Conservation (phyloP, 2,329 filamentous ascomycete species). For the Drechslerella dactyloides region DNA sequence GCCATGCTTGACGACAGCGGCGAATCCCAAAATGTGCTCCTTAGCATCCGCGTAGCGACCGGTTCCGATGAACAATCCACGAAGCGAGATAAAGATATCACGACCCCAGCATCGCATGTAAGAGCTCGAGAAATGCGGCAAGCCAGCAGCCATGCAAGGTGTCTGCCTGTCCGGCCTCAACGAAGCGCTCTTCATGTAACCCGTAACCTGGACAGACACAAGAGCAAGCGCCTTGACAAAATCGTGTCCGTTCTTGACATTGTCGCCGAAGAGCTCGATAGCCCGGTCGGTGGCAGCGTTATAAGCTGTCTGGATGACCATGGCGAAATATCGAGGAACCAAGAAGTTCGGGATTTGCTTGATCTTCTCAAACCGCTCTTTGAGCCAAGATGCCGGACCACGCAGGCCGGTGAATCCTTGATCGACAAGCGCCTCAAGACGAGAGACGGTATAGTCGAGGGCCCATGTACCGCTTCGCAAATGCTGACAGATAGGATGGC, state of each 20-base stretch:
- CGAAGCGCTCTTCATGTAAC: constrained; percentile 83
- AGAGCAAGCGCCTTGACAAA: constrained; percentile 88
- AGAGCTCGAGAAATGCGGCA: constrained; percentile 90
- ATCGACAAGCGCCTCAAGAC: constrained; percentile 73
- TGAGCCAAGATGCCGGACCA: constrained; percentile 77
- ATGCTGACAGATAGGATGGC: constrained; percentile 91
- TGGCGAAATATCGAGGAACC: constrained; percentile 88
- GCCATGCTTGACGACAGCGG: constrained; percentile 93
- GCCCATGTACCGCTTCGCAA: constrained; percentile 91
- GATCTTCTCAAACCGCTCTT: constrained; percentile 83
- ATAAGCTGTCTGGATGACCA: constrained; percentile 87
- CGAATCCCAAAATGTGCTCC: constrained; percentile 93
- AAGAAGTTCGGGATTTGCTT: constrained; percentile 85
- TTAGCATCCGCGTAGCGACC: constrained; percentile 86
- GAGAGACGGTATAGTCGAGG: constrained; percentile 81
- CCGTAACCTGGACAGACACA: constrained; percentile 90
- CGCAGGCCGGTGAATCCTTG: constrained; percentile 69
- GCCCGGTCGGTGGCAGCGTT: constrained; percentile 78
- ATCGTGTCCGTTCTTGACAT: constrained; percentile 79
- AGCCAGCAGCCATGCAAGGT: constrained; percentile 84
- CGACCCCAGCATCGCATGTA: constrained; percentile 98
- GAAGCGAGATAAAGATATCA: constrained; percentile 93
- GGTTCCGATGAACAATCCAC: constrained; percentile 88
- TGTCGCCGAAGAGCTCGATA: constrained; percentile 77
- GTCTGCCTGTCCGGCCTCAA: constrained; percentile 85